Evolutionary conservation across 768 basidiomycete species (phyloP), one percentile per base, ranked within the genome.

Genomic region (Scleroderma citrinum): DNA sequence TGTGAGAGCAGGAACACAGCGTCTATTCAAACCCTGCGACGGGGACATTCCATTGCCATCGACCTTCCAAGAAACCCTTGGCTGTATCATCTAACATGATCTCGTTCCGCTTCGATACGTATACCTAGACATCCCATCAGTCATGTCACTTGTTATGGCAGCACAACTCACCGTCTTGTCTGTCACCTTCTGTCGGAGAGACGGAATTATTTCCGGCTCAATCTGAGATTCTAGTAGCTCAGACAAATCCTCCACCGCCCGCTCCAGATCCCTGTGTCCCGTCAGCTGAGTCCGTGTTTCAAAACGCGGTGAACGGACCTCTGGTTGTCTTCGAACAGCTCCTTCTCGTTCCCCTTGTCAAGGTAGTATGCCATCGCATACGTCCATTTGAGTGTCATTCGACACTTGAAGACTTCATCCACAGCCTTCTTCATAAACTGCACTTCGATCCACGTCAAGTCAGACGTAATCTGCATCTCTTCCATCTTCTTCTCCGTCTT

Each of bases 401-500:
- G 82, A 70, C 96, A 90, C 65, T 85, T 85, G 58, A 86, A 80
- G 34, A 90, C 80, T 65, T 87, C 86, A 61, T 97, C 96, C 4
- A 97, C 94, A 1, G 96, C 96, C 68, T 94, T 94, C 76, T 92
- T 93, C 79, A 96, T 94, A 69, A 99, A 99, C 70, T 98, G 95
- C 26, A 83, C 93, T 69, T 99, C 94, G 57, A 99, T 99, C 96
- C 96, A 99, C 2, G 92, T 93, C 34, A 99, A 71, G 48, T 83
- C 77, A 2, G 91, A 92, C 11, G 84, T 85, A 54, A 92, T 79
- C 73, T 98, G 96, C 87, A 98, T 95, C 70, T 96, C 92, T 68
- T 97, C 93, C 96, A 99, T 99, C 83, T 97, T 97, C 81, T 95
- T 93, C 78, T 99, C 94, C 12, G 95, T 97, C 74, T 93, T 93